These are phyloP conservation scores for Tetrapisispora pingtungensis DNA, from an alignment of 805 yeast species.

Conservation along the genomic window DNA sequence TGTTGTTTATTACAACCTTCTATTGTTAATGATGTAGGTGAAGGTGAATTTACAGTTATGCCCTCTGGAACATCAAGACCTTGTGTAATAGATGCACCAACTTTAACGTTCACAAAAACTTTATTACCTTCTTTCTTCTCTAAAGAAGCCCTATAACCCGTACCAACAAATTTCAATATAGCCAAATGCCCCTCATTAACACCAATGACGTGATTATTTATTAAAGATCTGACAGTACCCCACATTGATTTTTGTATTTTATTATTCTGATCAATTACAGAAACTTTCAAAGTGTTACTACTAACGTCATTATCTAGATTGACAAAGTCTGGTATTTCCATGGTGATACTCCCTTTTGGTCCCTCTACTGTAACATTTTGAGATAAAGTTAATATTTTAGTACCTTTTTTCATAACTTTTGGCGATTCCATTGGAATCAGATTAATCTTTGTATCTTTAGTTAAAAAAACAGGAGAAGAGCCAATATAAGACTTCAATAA, in stretches of 20 bases:
- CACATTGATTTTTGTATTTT: conserved; percentile 79
- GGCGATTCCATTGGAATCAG: conserved; percentile 41
- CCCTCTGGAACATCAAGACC: conserved; percentile 70
- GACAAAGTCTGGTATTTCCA: conserved; percentile 68
- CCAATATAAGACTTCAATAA: conserved; percentile 59
- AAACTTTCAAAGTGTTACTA: conserved; percentile 37
- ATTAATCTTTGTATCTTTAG: conserved; percentile 44
- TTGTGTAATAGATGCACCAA: conserved; percentile 79
- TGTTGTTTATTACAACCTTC: conserved; percentile 86
- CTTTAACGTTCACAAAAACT: conserved; percentile 61
- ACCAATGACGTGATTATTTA: conserved; percentile 74
- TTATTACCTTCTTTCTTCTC: conserved; percentile 37
- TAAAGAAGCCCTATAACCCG: conserved; percentile 86
- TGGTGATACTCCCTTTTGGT: conserved; percentile 59
- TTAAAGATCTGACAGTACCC: conserved; percentile 82
- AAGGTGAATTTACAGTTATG: conserved; percentile 63
- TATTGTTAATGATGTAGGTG: conserved; percentile 73
- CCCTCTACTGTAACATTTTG: conserved; percentile 56
- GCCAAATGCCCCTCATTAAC: conserved; percentile 89
- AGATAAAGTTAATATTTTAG: conserved; percentile 45
- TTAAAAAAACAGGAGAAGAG: conserved; percentile 59
- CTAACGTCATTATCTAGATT: conserved; percentile 25
- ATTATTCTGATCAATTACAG: conserved; percentile 45
- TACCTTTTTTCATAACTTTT: conserved; percentile 56
- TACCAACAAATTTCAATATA: conserved; percentile 83